These are phyloP conservation scores for Zygnema cylindricum DNA, from an alignment of 139 green algal species.

Conservation along the genomic window DNA sequence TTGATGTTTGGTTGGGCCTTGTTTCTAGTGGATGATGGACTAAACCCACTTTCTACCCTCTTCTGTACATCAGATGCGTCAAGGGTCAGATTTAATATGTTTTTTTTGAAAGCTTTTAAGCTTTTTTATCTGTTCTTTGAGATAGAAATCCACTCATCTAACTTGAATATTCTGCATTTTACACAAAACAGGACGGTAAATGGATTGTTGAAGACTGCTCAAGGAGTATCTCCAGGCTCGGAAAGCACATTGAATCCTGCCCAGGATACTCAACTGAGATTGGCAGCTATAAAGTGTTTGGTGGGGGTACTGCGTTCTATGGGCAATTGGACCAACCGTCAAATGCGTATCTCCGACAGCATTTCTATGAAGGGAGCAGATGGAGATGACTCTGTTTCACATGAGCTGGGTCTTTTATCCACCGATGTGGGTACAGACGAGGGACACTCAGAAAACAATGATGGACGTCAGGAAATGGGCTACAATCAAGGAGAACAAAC, in stretches of 20 bases:
- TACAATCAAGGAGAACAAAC: constrained; percentile 7
- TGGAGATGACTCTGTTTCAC: neutral
- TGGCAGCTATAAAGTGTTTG: constrained; percentile 84
- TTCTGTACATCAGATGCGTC: no score
- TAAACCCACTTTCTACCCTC: no score
- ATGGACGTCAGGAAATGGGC: neutral
- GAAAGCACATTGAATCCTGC: constrained; percentile 47
- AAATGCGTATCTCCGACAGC: constrained; percentile 43
- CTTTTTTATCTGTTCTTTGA: no score
- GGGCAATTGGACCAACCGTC: constrained; percentile 75
- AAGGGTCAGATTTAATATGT: no score
- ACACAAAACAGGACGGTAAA: constrained; percentile 58
- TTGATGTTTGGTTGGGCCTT: no score
- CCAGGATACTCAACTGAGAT: constrained; percentile 67
- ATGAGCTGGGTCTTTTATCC: neutral
- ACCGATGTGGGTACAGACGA: constrained; percentile 10
- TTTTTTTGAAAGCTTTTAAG: no score
- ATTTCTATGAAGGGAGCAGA: neutral
- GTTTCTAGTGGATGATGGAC: no score
- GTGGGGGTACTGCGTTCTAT: constrained; percentile 75
- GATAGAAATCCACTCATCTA: no score
- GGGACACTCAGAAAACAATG: neutral
- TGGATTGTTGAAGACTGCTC: constrained; percentile 80
- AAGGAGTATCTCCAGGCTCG: constrained; percentile 56
- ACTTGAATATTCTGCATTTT: no score